Evolutionary conservation across 139 green algal species (phyloP).

Genomic region (Micractinium conductrix): DNA sequence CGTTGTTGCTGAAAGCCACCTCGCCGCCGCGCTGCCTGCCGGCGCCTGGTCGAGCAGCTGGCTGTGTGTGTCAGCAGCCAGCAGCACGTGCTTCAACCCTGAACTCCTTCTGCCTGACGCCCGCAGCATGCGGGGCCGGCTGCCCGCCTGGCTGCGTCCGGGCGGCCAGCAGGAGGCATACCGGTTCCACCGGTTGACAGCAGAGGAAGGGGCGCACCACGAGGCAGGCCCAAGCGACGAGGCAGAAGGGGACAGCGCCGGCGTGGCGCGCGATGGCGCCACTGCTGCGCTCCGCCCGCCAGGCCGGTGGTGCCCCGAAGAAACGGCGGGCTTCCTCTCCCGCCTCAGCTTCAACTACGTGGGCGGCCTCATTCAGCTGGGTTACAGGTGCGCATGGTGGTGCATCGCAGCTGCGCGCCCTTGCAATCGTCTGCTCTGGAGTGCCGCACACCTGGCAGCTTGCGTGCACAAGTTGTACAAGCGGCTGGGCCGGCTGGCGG

Average conservation of each 20-base stretch:
- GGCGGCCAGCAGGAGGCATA: neutral
- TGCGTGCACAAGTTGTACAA: neutral
- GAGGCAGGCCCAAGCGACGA: neutral
- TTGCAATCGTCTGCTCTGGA: too few species aligned
- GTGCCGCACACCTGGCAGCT: neutral
- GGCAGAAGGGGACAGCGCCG: neutral
- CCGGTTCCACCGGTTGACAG: neutral
- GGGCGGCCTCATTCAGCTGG: constrained; percentile 64
- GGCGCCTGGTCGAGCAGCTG: neutral
- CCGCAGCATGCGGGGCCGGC: neutral
- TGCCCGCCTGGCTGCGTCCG: constrained; percentile 18
- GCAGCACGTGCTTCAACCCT: neutral
- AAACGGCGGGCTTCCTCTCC: constrained; percentile 59
- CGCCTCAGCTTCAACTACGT: constrained; percentile 75
- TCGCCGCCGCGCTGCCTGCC: neutral
- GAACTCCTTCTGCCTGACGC: neutral
- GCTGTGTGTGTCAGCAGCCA: neutral
- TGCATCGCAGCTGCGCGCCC: too few species aligned
- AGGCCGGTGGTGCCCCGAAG: constrained; percentile 71
- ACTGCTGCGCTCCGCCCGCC: neutral
- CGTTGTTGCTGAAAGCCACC: too few species aligned
- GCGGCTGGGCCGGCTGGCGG: too few species aligned
- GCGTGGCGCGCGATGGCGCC: neutral
- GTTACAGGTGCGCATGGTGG: constrained; percentile 18
- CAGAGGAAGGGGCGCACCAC: neutral